Conservation (phyloP, 192 early-diverging fungal genomes). For the Backusella westeae region DNA sequence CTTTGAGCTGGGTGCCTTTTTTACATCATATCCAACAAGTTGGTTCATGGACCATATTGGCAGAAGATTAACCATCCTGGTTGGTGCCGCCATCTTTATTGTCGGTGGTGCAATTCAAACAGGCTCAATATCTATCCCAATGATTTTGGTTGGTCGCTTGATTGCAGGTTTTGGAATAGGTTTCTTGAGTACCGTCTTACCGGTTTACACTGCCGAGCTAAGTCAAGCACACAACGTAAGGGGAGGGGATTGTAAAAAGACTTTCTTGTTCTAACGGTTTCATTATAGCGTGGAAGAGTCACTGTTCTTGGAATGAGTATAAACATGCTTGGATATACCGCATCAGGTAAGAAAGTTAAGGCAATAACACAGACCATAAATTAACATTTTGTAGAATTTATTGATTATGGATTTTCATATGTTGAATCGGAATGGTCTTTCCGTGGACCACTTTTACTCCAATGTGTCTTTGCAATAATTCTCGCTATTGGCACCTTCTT, state of each 20-base stretch:
- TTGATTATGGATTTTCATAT: slow-evolving; percentile 51
- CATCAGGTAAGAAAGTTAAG: not conserved
- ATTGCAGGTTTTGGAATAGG: slow-evolving; percentile 55
- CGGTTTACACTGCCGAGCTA: slow-evolving; percentile 57
- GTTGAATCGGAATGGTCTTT: slow-evolving; percentile 53
- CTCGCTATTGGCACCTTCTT: slow-evolving; percentile 64
- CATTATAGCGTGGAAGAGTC: slow-evolving; percentile 6
- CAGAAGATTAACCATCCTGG: slow-evolving; percentile 45
- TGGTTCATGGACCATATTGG: slow-evolving; percentile 37
- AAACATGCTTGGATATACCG: slow-evolving; percentile 16
- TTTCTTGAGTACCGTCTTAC: slow-evolving; percentile 36
- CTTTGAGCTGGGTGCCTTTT: slow-evolving; percentile 7
- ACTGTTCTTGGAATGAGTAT: slow-evolving; percentile 19
- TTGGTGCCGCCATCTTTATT: slow-evolving; percentile 51
- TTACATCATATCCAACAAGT: slow-evolving; percentile 15
- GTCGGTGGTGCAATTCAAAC: slow-evolving; percentile 53
- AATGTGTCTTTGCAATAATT: slow-evolving; percentile 71
- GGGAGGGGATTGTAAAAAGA: not conserved
- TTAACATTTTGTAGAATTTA: slow-evolving; percentile 22
- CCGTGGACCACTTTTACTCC: slow-evolving; percentile 79
- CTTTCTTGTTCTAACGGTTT: not conserved
- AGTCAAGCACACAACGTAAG: slow-evolving; percentile 16
- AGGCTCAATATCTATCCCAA: slow-evolving; percentile 38
- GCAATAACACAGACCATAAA: too few species aligned
- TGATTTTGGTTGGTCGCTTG: slow-evolving; percentile 48